phyloP scores from a whole-genome alignment of 2,329 filamentous ascomycete genomes.

The Xylariaceae sp. region DNA sequence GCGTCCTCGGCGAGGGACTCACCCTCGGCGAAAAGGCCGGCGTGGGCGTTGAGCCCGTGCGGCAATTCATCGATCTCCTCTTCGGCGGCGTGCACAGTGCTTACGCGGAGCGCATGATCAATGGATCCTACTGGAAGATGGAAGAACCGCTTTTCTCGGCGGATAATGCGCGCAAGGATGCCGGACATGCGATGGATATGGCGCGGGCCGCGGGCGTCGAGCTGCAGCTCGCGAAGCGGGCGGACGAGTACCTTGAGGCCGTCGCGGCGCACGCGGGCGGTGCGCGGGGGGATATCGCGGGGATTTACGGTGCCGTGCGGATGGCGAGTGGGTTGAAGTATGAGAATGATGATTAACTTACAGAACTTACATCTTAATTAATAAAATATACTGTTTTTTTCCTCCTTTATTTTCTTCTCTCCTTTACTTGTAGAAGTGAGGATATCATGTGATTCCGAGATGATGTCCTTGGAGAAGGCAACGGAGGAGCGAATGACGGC shows the following conservation, averaged over 20 bases:
- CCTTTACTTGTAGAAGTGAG: no score
- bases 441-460: background rate
- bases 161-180: slow-evolving; percentile 78
- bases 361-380: background rate
- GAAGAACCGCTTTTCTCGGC: slow-evolving; percentile 78
- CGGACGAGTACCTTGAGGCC: slow-evolving; percentile 60
- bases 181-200: slow-evolving; percentile 64
- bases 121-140: slow-evolving; percentile 70
- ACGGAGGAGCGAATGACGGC: background rate
- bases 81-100: slow-evolving; percentile 71
- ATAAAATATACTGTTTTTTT: background rate
- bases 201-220: slow-evolving; percentile 58
- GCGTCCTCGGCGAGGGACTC: slow-evolving; percentile 72
- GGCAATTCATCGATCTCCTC: slow-evolving; percentile 65
- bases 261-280: slow-evolving; percentile 64
- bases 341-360: slow-evolving; percentile 49
- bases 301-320: slow-evolving; percentile 75
- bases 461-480: background rate
- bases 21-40: slow-evolving; percentile 76
- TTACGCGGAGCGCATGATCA: slow-evolving; percentile 69
- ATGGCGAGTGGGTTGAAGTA: slow-evolving; percentile 69
- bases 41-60: slow-evolving; percentile 63
- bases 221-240: slow-evolving; percentile 61
- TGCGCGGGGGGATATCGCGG: slow-evolving; percentile 69
- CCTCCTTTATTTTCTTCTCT: no score